Base-by-base conservation (phyloP, 352 stramenopile genomes). In the Phytopythium sindhum region DNA sequence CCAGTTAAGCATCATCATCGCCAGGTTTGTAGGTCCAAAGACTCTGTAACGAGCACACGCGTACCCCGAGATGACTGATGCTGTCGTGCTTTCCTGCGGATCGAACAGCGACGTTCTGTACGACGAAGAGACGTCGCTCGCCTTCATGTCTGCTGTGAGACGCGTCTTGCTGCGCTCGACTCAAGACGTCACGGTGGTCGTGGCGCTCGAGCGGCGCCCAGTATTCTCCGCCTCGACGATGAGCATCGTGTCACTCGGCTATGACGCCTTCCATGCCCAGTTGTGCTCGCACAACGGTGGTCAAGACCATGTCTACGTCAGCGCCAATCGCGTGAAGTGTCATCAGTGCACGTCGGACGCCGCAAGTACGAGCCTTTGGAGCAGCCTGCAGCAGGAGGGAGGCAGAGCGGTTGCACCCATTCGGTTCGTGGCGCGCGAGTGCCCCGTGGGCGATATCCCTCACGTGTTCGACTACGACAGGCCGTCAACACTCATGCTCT, bases 21-120 rank as follows among this genome's bases (percentile, higher is more conserved):
- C 67, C 24, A 78, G 79, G 81, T 88, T 65, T 12, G 64, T 28
- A 35, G n/a, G n/a, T 26, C 21, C 12, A n/a, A 11, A 6, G 10
- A 17, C 5, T 17, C n/a, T n/a, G 21, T 7, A 6, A 6, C 1
- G 47, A 7, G 4, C 23, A 3, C 11, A 1, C 47, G n/a, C 41
- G 1, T 45, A 8, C 1, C 11, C 35, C 12, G 37, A 23, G 14
- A 45, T 29, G 50, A n/a, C 19, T 31, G 0, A 35, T 41, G 37
- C 29, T 21, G 44, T 37, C 23, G 55, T 24, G n/a, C 58, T 29
- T 58, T 11, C 26, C 10, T 50, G n/a, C 3, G 66, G 14, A 19
- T 17, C 10, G 19, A 14, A 11, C 58, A 91, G 82, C 35, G 80
- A 91, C 26, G 77, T 91, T 4, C 87, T 91, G 47, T 90, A 90